Evolutionary conservation across 768 basidiomycete species (phyloP).

Genomic region (Chlorophyllum brunneum): DNA sequence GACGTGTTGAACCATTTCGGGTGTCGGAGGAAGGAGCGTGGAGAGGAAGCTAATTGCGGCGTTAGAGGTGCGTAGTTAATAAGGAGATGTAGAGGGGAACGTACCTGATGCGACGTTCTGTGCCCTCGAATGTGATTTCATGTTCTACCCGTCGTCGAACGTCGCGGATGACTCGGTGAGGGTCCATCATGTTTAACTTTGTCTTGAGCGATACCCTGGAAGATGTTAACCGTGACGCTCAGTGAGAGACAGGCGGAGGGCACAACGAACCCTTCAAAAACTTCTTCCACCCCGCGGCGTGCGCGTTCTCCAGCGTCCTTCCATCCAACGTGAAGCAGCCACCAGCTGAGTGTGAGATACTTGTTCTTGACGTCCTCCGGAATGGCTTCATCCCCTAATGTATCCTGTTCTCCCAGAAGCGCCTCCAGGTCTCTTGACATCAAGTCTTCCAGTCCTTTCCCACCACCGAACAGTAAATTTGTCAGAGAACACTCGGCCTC

Average conservation of each 20-base stretch:
- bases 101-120: conserved; percentile 53
- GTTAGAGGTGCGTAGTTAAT: not conserved
- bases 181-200: conserved; percentile 64
- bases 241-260: too few relatives aligned
- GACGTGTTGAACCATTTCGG: conserved; percentile 65
- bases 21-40: conserved; percentile 71
- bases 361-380: conserved; percentile 61
- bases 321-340: conserved; percentile 19
- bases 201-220: conserved; percentile 79
- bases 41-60: conserved; percentile 56
- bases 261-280: conserved; percentile 71
- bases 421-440: conserved; percentile 20
- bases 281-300: conserved; percentile 32
- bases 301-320: conserved; percentile 20
- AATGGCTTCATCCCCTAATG: conserved; percentile 21
- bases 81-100: conserved; percentile 20
- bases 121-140: conserved; percentile 59
- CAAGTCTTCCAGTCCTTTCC: conserved; percentile 21
- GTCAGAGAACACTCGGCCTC: conserved; percentile 36
- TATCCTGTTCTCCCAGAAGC: conserved; percentile 17
- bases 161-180: conserved; percentile 65
- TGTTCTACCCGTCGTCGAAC: conserved; percentile 76
- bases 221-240: not conserved
- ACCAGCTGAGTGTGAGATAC: conserved; percentile 19
- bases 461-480: conserved; percentile 31